Conservation (phyloP, 1,139 yeast species). For the Diutina siamensis region DNA sequence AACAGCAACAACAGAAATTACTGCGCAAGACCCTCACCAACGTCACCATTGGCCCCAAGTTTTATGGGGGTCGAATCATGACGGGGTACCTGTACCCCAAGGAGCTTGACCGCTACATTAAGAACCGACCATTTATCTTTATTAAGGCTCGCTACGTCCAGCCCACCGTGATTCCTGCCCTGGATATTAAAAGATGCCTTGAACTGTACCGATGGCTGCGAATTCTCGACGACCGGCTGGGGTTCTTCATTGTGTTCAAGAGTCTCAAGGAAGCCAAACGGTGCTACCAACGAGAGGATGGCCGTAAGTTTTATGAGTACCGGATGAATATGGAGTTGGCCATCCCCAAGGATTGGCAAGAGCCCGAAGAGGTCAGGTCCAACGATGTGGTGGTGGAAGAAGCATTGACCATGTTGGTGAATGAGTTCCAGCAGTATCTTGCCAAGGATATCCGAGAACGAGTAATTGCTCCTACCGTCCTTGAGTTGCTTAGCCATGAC, state of each 20-base stretch:
- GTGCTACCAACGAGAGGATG: conserved; percentile 61
- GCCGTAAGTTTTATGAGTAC: conserved; percentile 37
- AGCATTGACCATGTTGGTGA: conserved; percentile 46
- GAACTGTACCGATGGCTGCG: conserved; percentile 54
- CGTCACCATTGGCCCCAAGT: conserved; percentile 18
- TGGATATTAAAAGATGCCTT: conserved; percentile 42
- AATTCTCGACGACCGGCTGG: conserved; percentile 48
- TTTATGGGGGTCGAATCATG: conserved; percentile 8
- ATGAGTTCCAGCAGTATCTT: conserved; percentile 54
- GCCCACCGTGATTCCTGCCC: conserved; percentile 35
- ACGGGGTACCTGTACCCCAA: conserved; percentile 29
- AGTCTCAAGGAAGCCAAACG: conserved; percentile 50
- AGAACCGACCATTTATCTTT: conserved; percentile 44
- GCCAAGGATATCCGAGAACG: conserved; percentile 68
- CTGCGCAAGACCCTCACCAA: conserved; percentile 15
- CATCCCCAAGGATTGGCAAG: conserved; percentile 22
- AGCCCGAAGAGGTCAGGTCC: conserved; percentile 8
- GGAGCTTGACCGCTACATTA: conserved; percentile 36
- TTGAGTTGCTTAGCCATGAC: conserved; percentile 49
- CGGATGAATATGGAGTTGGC: conserved; percentile 47
- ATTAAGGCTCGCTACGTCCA: conserved; percentile 46
- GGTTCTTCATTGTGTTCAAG: conserved; percentile 64
- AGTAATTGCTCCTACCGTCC: conserved; percentile 58
- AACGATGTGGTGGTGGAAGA: conserved; percentile 34
- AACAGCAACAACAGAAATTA: not conserved